Conservation (phyloP, 805 yeast species). For the Dipodascopsis uninucleata region DNA sequence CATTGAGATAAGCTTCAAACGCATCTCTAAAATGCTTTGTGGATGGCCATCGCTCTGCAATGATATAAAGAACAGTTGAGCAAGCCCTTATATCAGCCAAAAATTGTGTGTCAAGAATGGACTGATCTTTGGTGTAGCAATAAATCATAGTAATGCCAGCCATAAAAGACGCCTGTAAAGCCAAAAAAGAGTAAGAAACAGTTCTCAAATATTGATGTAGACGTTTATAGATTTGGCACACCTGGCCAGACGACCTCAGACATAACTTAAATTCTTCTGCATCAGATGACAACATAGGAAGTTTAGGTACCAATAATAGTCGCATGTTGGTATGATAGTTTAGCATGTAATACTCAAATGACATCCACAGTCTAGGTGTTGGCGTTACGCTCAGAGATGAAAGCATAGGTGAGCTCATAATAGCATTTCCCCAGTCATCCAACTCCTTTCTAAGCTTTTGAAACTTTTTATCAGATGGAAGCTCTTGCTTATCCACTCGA, state of each 20-base stretch:
- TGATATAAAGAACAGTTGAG: constrained; percentile 20
- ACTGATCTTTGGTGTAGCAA: constrained; percentile 24
- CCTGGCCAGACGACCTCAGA: constrained; percentile 21
- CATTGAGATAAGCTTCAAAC: constrained; percentile 19
- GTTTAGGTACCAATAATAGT: constrained; percentile 22
- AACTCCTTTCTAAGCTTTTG: constrained; percentile 13
- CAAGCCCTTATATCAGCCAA: constrained; percentile 24
- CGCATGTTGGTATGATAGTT: constrained; percentile 24
- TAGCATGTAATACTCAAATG: constrained; percentile 24
- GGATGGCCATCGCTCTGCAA: constrained; percentile 27
- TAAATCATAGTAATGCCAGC: constrained; percentile 26
- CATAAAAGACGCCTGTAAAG: constrained; percentile 24
- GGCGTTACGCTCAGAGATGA: constrained; percentile 16
- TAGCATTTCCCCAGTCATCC: constrained; percentile 18
- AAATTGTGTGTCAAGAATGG: constrained; percentile 23
- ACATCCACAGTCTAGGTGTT: constrained; percentile 18
- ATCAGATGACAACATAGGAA: constrained; percentile 21
- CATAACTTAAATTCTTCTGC: constrained; percentile 23
- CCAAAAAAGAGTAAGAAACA: constrained; percentile 24
- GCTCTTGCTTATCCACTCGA: constrained; percentile 22
- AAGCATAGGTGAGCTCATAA: constrained; percentile 13
- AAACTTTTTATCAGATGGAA: constrained; percentile 21
- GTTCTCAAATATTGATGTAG: constrained; percentile 21
- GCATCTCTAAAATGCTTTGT: constrained; percentile 25
- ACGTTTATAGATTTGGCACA: constrained; percentile 25